A percentile compares a stretch with the other conserved stretches of the same genome.
Evolutionary conservation across 192 early-diverging fungal species (phyloP).

Genomic region (Phlyctochytrium planicorne): DNA sequence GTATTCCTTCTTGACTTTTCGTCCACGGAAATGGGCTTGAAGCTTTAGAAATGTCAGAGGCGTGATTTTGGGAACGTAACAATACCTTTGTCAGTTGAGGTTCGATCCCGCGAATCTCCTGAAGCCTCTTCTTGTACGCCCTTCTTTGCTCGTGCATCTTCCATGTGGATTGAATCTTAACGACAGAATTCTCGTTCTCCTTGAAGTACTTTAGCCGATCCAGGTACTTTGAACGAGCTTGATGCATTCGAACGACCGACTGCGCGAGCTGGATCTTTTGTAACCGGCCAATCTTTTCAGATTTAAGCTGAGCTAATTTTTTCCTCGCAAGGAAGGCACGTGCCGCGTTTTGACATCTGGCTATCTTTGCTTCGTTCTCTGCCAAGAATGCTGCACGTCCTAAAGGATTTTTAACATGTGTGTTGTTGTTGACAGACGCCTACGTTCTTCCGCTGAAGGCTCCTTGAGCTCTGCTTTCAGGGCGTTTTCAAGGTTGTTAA

Average conservation of each 20-base stretch:
- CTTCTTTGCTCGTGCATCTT: slow-evolving; percentile 24
- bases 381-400: slow-evolving; percentile 16
- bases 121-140: slow-evolving; percentile 30
- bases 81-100: slow-evolving; percentile 41
- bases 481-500: slow-evolving; percentile 76
- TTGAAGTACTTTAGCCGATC: slow-evolving; percentile 13
- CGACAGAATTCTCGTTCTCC: slow-evolving; percentile 28
- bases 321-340: slow-evolving; percentile 36
- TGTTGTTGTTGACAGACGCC: not conserved
- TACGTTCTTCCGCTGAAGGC: slow-evolving; percentile 38
- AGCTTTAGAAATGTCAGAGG: slow-evolving; percentile 31
- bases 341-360: slow-evolving; percentile 18
- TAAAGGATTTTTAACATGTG: slow-evolving; percentile 6
- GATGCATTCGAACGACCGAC: slow-evolving; percentile 34
- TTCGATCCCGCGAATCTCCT: slow-evolving; percentile 41
- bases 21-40: slow-evolving; percentile 68
- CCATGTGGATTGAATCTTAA: slow-evolving; percentile 36
- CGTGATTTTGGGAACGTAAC: slow-evolving; percentile 23
- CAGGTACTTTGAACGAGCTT: slow-evolving; percentile 29
- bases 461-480: slow-evolving; percentile 34
- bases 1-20: slow-evolving; percentile 61
- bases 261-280: slow-evolving; percentile 34
- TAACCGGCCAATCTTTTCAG: slow-evolving; percentile 5
- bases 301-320: not conserved
- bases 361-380: slow-evolving; percentile 21